phyloP scores from a whole-genome alignment of 306 rosid species.

The Ormosia semicastrata region DNA sequence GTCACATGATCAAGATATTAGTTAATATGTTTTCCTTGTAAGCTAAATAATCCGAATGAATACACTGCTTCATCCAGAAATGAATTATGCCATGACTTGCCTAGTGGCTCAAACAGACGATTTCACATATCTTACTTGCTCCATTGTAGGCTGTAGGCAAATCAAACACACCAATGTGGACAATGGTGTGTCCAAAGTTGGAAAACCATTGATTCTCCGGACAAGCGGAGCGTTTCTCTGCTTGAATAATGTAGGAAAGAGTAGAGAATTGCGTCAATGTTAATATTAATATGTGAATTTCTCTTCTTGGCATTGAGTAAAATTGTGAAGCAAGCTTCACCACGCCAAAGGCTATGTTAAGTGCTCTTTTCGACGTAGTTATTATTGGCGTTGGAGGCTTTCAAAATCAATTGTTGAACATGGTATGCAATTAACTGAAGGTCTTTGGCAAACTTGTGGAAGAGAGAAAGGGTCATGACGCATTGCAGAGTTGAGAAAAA shows the following conservation, averaged over 20 bases:
- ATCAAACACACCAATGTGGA: neutral
- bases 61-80: neutral
- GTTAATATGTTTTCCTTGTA: neutral
- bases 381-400: neutral
- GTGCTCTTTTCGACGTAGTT: neutral
- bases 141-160: too few species aligned
- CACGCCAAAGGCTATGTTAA: neutral
- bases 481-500: neutral
- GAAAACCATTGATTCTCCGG: neutral
- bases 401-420: neutral
- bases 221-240: neutral
- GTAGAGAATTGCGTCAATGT: neutral
- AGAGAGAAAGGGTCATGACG: neutral
- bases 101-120: too few species aligned
- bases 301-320: neutral
- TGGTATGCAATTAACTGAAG: neutral
- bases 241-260: neutral
- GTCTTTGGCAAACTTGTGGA: neutral
- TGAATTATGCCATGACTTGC: neutral
- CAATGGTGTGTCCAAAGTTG: neutral
- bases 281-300: neutral
- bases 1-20: slow-evolving; percentile 11
- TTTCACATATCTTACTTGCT: too few species aligned
- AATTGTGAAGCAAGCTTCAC: neutral
- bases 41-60: slow-evolving; percentile 20